Conservation (phyloP, 257 asterid genomes). For the Solanum gandarillasii region DNA sequence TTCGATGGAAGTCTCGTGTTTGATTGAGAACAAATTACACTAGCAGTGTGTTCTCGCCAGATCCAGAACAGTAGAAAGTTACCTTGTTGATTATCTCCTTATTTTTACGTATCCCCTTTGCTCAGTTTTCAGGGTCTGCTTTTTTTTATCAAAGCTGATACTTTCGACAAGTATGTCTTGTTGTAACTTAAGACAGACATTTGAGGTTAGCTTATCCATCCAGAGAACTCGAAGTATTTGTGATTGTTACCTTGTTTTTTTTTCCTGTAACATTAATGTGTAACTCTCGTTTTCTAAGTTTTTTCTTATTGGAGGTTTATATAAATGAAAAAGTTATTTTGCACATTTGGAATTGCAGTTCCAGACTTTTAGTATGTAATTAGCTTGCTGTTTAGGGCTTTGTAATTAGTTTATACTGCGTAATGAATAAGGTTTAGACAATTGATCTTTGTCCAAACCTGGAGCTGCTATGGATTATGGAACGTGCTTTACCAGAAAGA, state of each 20-base stretch:
- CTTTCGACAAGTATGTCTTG: background rate
- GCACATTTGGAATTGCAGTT: background rate
- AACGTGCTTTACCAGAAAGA: background rate
- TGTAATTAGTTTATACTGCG: background rate
- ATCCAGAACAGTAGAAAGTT: background rate
- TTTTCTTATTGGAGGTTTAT: background rate
- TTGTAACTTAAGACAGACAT: background rate
- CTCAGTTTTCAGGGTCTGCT: background rate
- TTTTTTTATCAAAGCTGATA: background rate
- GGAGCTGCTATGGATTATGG: background rate
- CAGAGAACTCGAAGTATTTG: background rate
- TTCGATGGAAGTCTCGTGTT: conserved; percentile 14
- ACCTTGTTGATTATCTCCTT: background rate
- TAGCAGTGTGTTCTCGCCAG: background rate
- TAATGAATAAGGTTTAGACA: background rate
- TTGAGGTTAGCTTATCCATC: background rate
- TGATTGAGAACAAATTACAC: background rate
- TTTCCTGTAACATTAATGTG: background rate
- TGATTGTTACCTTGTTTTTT: background rate
- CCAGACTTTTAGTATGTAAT: background rate
- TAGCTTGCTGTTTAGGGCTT: background rate
- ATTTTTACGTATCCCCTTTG: background rate
- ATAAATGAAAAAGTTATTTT: background rate
- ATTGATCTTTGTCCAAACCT: background rate
- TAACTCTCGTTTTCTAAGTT: background rate